phyloP scores from a whole-genome alignment of 805 yeast genomes.

The Wickerhamomyces xylosicus region DNA sequence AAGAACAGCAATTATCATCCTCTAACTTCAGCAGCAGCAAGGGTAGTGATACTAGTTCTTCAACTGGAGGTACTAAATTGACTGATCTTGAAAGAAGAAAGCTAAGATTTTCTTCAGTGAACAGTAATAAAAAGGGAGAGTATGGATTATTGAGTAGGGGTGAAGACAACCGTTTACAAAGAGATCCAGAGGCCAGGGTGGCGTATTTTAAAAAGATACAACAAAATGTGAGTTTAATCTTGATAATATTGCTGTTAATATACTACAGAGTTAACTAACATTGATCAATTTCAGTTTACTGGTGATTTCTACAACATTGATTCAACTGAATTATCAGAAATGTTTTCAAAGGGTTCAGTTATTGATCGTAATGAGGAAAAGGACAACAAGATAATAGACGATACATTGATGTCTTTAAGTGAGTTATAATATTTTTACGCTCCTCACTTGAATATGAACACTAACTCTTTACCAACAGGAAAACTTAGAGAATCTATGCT shows the following conservation, averaged over 20 bases:
- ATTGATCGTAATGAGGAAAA: conserved; percentile 3
- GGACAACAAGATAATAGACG: conserved; percentile 14
- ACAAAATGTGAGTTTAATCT: conserved; percentile 10
- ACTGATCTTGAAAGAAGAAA: conserved; percentile 19
- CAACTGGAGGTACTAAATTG: conserved; percentile 6
- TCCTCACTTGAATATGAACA: background rate
- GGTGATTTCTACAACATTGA: background rate
- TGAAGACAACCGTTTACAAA: conserved; percentile 37
- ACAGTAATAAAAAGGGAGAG: conserved; percentile 17
- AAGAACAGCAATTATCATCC: background rate
- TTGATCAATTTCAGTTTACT: background rate
- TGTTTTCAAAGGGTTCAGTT: background rate
- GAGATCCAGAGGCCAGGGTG: conserved; percentile 30
- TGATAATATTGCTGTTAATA: background rate
- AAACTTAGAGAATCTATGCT: conserved; percentile 50
- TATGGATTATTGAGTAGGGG: conserved; percentile 57
- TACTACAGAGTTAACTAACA: background rate
- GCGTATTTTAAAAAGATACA: conserved; percentile 30
- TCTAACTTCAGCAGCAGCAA: too few species aligned
- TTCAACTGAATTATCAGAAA: background rate
- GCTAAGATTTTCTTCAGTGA: conserved; percentile 22
- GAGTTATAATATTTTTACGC: conserved; percentile 1
- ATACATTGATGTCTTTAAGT: conserved; percentile 26
- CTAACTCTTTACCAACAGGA: conserved; percentile 17
- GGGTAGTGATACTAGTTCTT: conserved; percentile 8